Conservation (phyloP, 2,329 filamentous ascomycete genomes). For the Waltergamsia citrina region DNA sequence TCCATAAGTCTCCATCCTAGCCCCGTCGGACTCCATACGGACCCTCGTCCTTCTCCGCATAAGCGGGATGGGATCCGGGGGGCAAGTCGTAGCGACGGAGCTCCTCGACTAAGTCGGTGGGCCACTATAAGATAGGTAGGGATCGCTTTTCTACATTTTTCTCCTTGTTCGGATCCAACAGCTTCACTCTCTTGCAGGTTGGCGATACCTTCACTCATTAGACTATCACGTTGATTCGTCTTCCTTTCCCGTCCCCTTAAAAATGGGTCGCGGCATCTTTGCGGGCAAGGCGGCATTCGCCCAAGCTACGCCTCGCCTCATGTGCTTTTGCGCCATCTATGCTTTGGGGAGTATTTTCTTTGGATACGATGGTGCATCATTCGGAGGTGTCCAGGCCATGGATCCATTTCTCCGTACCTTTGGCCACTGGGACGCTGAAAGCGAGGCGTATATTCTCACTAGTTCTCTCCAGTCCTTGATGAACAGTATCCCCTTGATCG, state of each 20-base stretch:
- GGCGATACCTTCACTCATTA: background rate
- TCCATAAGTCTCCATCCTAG: no score
- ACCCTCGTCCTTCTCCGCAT: no score
- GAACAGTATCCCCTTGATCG: constrained; percentile 7
- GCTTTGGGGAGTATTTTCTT: constrained; percentile 11
- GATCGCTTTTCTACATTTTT: no score
- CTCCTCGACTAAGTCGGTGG: no score
- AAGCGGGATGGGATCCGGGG: no score
- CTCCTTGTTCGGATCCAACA: no score
- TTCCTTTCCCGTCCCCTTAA: background rate
- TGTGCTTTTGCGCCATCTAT: constrained; percentile 7
- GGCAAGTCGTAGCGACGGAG: no score
- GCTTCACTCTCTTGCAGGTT: background rate
- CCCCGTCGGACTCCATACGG: no score
- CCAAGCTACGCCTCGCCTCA: constrained; percentile 7
- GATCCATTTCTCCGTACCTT: constrained; percentile 8
- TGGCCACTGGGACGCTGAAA: constrained; percentile 5
- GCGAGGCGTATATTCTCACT: constrained; percentile 5
- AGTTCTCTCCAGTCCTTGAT: constrained; percentile 5
- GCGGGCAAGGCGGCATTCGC: constrained; percentile 7
- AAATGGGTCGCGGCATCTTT: constrained; percentile 6
- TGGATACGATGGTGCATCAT: constrained; percentile 9
- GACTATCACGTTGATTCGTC: background rate
- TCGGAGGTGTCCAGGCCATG: constrained; percentile 10
- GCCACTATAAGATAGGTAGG: no score